Percentiles rank a stretch among this genome's conserved stretches.
These are phyloP conservation scores for Eucommia ulmoides DNA, from an alignment of 257 asterid genomes.

Conservation along the genomic window DNA sequence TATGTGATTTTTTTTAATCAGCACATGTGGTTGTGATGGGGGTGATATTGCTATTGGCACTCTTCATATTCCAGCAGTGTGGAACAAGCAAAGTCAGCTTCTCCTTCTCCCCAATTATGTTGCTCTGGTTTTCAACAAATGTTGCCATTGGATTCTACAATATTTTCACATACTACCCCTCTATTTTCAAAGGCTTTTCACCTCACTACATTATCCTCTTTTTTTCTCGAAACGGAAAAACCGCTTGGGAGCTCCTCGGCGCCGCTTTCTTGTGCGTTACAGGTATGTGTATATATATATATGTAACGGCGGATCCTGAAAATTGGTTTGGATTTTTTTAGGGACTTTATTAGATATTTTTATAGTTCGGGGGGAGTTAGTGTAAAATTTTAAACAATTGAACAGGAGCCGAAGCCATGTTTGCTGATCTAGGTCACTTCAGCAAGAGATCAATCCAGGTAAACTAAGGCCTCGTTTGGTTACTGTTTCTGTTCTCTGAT, in stretches of 20 bases:
- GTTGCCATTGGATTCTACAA: slow-evolving; percentile 44
- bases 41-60: slow-evolving; percentile 31
- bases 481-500: no score
- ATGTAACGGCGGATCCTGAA: no score
- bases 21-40: slow-evolving; percentile 34
- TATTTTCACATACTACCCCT: slow-evolving; percentile 27
- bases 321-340: no score
- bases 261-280: slow-evolving; percentile 64
- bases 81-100: slow-evolving; percentile 73
- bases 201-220: slow-evolving; percentile 46
- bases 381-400: not conserved
- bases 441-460: slow-evolving; percentile 39
- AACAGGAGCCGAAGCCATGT: slow-evolving; percentile 62
- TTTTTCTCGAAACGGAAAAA: slow-evolving; percentile 42
- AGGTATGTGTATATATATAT: no score
- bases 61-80: slow-evolving; percentile 48
- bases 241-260: slow-evolving; percentile 63
- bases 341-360: not conserved
- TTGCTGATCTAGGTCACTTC: slow-evolving; percentile 63
- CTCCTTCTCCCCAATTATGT: slow-evolving; percentile 51
- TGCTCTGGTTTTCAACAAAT: slow-evolving; percentile 43
- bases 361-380: not conserved
- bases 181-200: slow-evolving; percentile 40
- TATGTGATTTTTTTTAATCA: no score
- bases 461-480: no score